Evolutionary conservation across 164 flowering plant species (phyloP).

Genomic region (Aristolochia fimbriata): DNA sequence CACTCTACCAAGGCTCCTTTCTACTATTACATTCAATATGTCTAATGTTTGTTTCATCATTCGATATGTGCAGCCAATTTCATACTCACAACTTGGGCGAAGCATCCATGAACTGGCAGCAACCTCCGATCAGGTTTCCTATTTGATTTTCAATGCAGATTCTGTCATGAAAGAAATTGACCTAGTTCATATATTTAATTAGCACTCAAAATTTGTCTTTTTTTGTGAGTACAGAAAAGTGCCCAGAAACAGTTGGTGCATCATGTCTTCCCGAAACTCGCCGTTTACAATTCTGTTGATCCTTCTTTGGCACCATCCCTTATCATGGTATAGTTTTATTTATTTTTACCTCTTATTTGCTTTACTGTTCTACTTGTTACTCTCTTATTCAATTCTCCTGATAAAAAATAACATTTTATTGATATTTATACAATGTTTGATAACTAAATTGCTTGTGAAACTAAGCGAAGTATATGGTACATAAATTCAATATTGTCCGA

Average conservation of each 20-base stretch:
- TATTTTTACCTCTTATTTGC: not conserved
- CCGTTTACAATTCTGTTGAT: constrained; percentile 97
- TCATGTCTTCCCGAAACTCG: constrained; percentile 96
- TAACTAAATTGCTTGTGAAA: no score
- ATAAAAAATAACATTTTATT: no score
- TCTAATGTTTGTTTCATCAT: no score
- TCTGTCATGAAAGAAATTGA: not conserved
- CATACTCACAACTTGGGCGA: constrained; percentile 91
- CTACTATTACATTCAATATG: no score
- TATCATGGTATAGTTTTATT: constrained; percentile 61
- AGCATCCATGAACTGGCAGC: constrained; percentile 98
- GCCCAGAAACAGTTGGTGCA: constrained; percentile 84
- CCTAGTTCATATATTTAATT: not conserved
- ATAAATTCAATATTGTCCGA: no score
- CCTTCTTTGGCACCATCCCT: constrained; percentile 98
- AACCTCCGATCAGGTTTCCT: constrained; percentile 74
- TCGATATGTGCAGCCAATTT: constrained; percentile 56
- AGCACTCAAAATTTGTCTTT: not conserved
- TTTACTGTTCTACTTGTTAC: not conserved
- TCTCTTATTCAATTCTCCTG: not conserved
- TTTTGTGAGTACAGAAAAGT: constrained; percentile 49
- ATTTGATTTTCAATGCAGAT: not conserved
- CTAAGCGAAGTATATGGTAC: no score
- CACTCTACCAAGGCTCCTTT: no score
- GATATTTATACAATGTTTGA: no score